phyloP scores from a whole-genome alignment of 1,284 basidiomycete genomes.

The Salmacisia buchloeana region DNA sequence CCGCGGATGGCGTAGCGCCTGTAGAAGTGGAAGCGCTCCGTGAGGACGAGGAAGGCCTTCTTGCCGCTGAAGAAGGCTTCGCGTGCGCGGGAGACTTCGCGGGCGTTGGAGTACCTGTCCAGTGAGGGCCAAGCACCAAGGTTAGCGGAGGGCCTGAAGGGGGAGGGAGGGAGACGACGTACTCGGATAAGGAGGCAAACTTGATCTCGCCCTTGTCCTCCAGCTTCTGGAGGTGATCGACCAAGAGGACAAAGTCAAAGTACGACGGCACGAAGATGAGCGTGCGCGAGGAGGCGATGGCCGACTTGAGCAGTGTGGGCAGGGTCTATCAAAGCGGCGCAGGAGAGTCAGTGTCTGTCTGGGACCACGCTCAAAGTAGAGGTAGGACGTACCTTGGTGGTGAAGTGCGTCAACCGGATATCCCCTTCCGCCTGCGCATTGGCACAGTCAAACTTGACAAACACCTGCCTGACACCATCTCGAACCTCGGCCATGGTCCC shows the following conservation, averaged over 20 bases:
- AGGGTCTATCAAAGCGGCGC: conserved; percentile 57
- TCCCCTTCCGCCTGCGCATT: conserved; percentile 77
- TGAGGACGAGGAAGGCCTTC: conserved; percentile 79
- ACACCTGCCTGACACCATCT: conserved; percentile 57
- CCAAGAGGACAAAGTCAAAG: conserved; percentile 90
- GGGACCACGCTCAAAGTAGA: background rate
- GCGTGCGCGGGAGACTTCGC: conserved; percentile 86
- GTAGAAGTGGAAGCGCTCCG: conserved; percentile 97
- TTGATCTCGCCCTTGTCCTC: conserved; percentile 56
- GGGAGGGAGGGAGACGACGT: conserved; percentile 33
- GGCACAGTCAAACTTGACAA: conserved; percentile 67
- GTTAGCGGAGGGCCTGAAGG: background rate
- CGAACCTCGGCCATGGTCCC: conserved; percentile 22
- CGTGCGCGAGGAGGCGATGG: conserved; percentile 80
- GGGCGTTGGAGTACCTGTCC: conserved; percentile 79
- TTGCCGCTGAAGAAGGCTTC: conserved; percentile 87
- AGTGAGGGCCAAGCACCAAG: background rate
- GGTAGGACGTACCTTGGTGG: conserved; percentile 66
- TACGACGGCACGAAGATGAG: conserved; percentile 87
- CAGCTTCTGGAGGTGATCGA: conserved; percentile 73
- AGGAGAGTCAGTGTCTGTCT: background rate
- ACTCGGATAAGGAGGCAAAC: conserved; percentile 85
- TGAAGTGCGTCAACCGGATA: conserved; percentile 78
- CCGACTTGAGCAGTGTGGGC: conserved; percentile 76
- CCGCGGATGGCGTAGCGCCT: conserved; percentile 67